Conservation (phyloP, 192 early-diverging fungal species). For the Coemansia sp. region DNA sequence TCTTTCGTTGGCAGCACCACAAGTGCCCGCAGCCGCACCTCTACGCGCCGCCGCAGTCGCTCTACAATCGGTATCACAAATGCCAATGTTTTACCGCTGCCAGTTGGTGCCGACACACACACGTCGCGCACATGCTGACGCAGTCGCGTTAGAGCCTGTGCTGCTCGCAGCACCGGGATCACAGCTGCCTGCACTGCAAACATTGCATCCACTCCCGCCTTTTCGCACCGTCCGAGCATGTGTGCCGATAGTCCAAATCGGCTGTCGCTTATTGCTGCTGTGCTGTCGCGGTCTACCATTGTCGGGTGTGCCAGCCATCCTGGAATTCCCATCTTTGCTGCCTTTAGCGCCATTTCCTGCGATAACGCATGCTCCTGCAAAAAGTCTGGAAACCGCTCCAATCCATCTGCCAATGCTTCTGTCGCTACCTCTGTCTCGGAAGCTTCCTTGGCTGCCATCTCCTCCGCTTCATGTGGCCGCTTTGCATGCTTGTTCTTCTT, state of each 20-base stretch:
- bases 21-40: constrained; percentile 81
- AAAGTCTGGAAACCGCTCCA: constrained; percentile 55
- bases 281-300: constrained; percentile 62
- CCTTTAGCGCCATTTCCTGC: constrained; percentile 20
- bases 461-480: background rate
- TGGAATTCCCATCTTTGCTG: constrained; percentile 74
- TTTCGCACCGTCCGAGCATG: constrained; percentile 59
- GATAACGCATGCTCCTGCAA: constrained; percentile 28
- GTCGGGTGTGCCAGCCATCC: constrained; percentile 85
- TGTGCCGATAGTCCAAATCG: constrained; percentile 66
- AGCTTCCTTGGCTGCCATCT: background rate
- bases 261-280: constrained; percentile 50
- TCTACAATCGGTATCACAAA: constrained; percentile 94
- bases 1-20: constrained; percentile 93
- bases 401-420: constrained; percentile 8
- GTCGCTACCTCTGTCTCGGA: background rate
- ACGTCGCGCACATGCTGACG: constrained; percentile 82
- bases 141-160: constrained; percentile 64
- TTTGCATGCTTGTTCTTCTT: constrained; percentile 14
- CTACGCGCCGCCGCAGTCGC: constrained; percentile 68
- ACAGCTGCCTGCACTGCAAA: constrained; percentile 92
- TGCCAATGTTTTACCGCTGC: constrained; percentile 94
- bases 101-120: constrained; percentile 93
- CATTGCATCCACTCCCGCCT: constrained; percentile 65
- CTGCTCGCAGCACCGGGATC: constrained; percentile 72